Base-by-base conservation (phyloP, 2,329 filamentous ascomycete species). In the Acrodontium crateriforme region DNA sequence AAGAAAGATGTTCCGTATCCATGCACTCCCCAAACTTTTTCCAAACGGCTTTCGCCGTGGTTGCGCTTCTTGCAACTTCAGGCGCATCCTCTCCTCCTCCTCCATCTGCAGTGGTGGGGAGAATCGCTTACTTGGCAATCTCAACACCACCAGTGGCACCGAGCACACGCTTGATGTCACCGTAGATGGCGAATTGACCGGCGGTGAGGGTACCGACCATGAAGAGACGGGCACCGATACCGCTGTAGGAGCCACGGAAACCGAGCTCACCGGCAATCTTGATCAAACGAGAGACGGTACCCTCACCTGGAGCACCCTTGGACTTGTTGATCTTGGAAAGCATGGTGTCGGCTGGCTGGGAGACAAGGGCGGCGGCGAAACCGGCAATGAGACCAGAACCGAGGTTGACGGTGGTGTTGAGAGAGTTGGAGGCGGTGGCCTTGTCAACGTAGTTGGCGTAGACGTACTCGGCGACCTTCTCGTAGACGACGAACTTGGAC, bases 301-400 rank as follows among this genome's bases (percentile, higher is more conserved):
- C 74, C 67, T 91, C 80, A 67, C 82, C 82, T 43, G 82, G 81
- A 36, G 74, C 66, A 62, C 80, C 82, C 68, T 82, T 75, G 63
- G 78, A 82, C 78, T 89, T 89, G 78, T 91, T 91, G 70, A 91
- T 89, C 74, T 87, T 89, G 64, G 72, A 79, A 41, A 91, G 75
- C 82, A 91, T 91, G 54, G 82, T 91, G 59, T 91, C 82, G 56
- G 82, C 82, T 47, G 82, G 82, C 67, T 91, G 82, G 39, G 82
- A 91, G 55, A 91, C 71, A 48, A 87, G 56, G 54, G 82, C 82
- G 48, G 82, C 82, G 49, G 81, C 82, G 64, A 91, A 83, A 69
- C 84, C 71, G 30, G 84, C 84, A 33, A 85, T 71, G 44, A 92
- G 65, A 65, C 84, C 84, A 43, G 81, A 85, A 21, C 78, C 73